Base-by-base conservation (phyloP, 371 early-diverging fungal species). In the Apophysomyces ossiformis region DNA sequence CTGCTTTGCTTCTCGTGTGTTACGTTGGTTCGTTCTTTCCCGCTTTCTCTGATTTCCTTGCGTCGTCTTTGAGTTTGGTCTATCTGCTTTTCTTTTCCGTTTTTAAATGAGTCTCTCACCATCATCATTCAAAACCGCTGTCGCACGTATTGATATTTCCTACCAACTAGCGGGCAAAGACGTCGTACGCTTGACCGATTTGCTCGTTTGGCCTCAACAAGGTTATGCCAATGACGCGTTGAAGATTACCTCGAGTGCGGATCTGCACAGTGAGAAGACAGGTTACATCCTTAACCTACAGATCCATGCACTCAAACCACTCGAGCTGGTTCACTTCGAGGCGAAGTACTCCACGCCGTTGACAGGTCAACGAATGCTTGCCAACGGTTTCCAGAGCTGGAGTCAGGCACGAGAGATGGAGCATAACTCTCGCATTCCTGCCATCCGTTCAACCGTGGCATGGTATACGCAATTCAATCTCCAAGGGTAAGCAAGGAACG, bases 301-400 rank as follows among this genome's bases (percentile, higher is more conserved):
- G 45, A 44, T 78, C 58, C 68, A 73, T 41, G 72, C 79, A 7
- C 32, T 63, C 36, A 71, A 74, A 32, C 46, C 47, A 2, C 37
- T 80, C 1, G 75, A 77, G 36, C 58, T 80, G 16, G 56, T 67
- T 8, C 66, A 73, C 15, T 77, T 80, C 44, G 73, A 76, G 54
- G 68, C 66, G 35, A 71, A 70, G 21, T 83, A 76, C 45, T 38
- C 63, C 46, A 62, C 66, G 7, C 69, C 74, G 7, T 44, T 83
- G 36, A 67, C 63, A 7, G 77, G 72, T 18, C 76, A 81, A 60
- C 50, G 72, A 15, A 72, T 84, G 75, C 69, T 84, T 54, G 83
- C 87, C 7, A 87, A 87, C 60, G 87, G 87, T 0, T 87, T 84
- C 61, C 85, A 87, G 61, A 83, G 82, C 43, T 87, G 87, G 87